phyloP scores from a whole-genome alignment of 2,329 filamentous ascomycete species.

The Pseudogymnoascus sp. region DNA sequence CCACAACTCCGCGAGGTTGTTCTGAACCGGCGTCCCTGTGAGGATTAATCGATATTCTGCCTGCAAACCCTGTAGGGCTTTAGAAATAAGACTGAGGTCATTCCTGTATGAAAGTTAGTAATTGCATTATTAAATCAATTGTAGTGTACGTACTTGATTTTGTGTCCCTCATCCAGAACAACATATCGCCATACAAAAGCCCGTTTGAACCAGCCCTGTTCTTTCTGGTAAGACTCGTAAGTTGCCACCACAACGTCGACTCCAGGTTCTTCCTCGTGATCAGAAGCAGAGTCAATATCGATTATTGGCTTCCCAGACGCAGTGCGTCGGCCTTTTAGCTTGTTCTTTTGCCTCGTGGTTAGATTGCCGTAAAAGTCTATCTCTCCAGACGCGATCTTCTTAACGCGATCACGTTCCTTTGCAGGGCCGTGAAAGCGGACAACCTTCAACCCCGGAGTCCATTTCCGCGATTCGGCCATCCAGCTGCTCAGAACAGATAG shows the following conservation, averaged over 20 bases:
- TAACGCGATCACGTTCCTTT: slow-evolving; percentile 36
- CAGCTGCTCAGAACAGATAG: slow-evolving; percentile 42
- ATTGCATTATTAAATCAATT: slow-evolving; percentile 14
- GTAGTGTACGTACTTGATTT: slow-evolving; percentile 26
- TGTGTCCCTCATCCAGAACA: slow-evolving; percentile 47
- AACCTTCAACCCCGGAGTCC: slow-evolving; percentile 39
- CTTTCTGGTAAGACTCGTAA: slow-evolving; percentile 39
- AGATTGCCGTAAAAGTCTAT: slow-evolving; percentile 37
- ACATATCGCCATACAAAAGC: slow-evolving; percentile 44
- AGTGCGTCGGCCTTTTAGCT: slow-evolving; percentile 19
- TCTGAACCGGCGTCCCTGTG: slow-evolving; percentile 47
- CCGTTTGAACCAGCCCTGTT: slow-evolving; percentile 41
- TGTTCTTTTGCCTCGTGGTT: slow-evolving; percentile 23
- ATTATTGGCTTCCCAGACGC: slow-evolving; percentile 17
- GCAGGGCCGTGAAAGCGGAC: slow-evolving; percentile 40
- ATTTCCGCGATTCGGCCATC: slow-evolving; percentile 39
- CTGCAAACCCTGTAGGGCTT: slow-evolving; percentile 27
- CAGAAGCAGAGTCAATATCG: slow-evolving; percentile 23
- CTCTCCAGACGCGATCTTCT: slow-evolving; percentile 38
- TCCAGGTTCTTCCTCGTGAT: slow-evolving; percentile 23
- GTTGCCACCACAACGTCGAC: slow-evolving; percentile 41
- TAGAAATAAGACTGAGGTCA: slow-evolving; percentile 28
- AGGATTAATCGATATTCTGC: slow-evolving; percentile 30
- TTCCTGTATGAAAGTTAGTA: slow-evolving; percentile 26
- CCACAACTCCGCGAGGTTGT: slow-evolving; percentile 51